Conservation (phyloP, 73 alveolate genomes). For the Paramecium caudatum region DNA sequence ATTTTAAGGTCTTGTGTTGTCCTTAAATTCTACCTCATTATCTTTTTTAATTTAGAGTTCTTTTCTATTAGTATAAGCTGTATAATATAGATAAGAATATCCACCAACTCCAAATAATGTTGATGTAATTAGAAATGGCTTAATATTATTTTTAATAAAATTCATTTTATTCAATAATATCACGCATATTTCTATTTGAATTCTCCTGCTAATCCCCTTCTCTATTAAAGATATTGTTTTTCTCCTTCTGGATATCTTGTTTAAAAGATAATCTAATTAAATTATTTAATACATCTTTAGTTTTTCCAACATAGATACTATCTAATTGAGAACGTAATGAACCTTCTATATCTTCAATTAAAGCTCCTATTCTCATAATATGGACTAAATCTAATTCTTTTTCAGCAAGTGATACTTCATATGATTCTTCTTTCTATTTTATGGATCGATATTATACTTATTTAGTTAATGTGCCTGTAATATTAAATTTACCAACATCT, state of each 20-base stretch:
- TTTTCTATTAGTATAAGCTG: neutral
- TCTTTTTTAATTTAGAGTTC: conserved; percentile 30
- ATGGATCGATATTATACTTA: neutral
- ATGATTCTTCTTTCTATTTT: conserved; percentile 71
- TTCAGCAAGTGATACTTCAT: neutral
- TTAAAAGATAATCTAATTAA: conserved; percentile 34
- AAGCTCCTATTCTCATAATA: conserved; percentile 65
- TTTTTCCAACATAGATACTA: conserved; percentile 72
- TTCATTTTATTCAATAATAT: conserved; percentile 48
- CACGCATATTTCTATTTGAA: conserved; percentile 58
- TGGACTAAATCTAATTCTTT: conserved; percentile 59
- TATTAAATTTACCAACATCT: conserved; percentile 68
- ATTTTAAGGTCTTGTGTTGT: conserved; percentile 62
- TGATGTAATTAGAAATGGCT: conserved; percentile 30
- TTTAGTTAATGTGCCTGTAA: conserved; percentile 74
- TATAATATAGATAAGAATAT: neutral
- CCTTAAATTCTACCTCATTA: conserved; percentile 41
- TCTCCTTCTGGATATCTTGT: conserved; percentile 42
- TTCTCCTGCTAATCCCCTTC: conserved; percentile 46
- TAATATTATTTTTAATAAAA: conserved; percentile 43
- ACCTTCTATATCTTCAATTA: conserved; percentile 71
- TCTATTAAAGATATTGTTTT: neutral
- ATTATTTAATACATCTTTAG: conserved; percentile 65
- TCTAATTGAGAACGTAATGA: conserved; percentile 56
- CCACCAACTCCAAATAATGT: neutral